These are phyloP conservation scores for Eucalyptus melliodora DNA, from an alignment of 345 rosid genomes.

Conservation along the genomic window DNA sequence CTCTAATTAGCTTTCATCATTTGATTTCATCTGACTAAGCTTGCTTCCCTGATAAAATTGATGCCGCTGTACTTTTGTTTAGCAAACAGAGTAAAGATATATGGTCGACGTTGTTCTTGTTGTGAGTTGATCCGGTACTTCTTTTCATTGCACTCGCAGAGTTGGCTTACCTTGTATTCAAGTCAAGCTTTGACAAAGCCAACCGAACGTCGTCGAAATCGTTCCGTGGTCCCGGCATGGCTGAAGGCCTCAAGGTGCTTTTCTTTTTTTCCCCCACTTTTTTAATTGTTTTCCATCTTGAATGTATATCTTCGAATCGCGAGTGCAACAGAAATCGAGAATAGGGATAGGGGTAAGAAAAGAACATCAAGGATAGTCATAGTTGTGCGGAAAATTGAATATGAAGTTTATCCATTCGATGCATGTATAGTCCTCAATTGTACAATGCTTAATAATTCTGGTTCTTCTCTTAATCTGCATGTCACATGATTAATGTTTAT, in stretches of 20 bases:
- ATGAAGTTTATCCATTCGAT: background rate
- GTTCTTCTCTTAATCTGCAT: background rate
- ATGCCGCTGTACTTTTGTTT: background rate
- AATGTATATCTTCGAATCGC: background rate
- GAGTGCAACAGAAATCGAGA: background rate
- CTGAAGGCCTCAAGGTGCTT: constrained; percentile 78
- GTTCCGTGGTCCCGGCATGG: constrained; percentile 93
- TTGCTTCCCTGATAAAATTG: background rate
- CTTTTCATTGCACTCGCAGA: constrained; percentile 13
- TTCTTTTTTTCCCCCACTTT: background rate
- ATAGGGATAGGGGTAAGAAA: background rate
- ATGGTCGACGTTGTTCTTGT: background rate
- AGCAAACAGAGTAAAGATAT: background rate
- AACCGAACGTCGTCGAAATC: constrained; percentile 89
- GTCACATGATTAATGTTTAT: background rate
- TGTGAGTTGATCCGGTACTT: background rate
- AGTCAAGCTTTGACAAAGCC: constrained; percentile 99
- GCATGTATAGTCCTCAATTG: background rate
- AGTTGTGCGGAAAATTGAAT: background rate
- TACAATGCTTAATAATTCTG: background rate
- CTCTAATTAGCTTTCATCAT: background rate
- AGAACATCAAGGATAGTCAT: background rate
- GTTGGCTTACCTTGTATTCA: constrained; percentile 91
- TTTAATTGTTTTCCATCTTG: background rate
- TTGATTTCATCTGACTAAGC: background rate